Evolutionary conservation across 1,284 basidiomycete species (phyloP).

Genomic region (Sutorius eximius): DNA sequence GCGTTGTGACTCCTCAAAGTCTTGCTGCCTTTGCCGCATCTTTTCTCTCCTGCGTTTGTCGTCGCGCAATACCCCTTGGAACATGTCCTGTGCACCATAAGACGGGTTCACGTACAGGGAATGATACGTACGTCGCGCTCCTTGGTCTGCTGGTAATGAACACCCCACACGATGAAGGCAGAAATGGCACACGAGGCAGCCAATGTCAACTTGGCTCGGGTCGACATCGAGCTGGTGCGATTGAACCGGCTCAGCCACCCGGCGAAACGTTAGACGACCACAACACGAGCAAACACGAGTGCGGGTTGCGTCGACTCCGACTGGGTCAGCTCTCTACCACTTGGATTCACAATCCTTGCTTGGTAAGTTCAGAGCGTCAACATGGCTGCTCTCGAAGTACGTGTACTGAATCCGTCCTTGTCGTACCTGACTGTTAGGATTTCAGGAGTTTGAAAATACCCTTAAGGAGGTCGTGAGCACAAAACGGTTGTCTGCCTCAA

Average conservation of each 20-base stretch:
- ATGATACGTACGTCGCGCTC: conserved; percentile 71
- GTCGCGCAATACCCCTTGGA: conserved; percentile 84
- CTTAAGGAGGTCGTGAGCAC: conserved; percentile 78
- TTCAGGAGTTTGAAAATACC: conserved; percentile 73
- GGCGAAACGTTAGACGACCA: conserved; percentile 7
- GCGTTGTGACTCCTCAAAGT: conserved; percentile 61
- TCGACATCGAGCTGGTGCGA: conserved; percentile 52
- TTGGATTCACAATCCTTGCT: conserved; percentile 3
- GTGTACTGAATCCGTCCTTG: background rate
- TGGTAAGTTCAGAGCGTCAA: conserved; percentile 18
- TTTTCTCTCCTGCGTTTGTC: conserved; percentile 79
- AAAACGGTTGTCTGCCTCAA: conserved; percentile 81
- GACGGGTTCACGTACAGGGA: conserved; percentile 1
- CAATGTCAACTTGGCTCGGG: conserved; percentile 78
- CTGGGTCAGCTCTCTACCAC: conserved; percentile 1
- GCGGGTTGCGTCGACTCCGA: conserved; percentile 2
- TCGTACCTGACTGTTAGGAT: conserved; percentile 7
- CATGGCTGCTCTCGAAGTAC: conserved; percentile 30
- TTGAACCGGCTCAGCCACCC: conserved; percentile 19
- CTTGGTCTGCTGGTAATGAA: conserved; percentile 85
- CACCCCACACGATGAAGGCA: conserved; percentile 81
- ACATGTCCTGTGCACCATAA: conserved; percentile 72
- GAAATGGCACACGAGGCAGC: conserved; percentile 67
- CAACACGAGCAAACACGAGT: conserved; percentile 31
- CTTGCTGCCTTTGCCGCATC: conserved; percentile 63